Conservation (phyloP, 2,329 filamentous ascomycete genomes). For the Magnaporthiopsis rhizophila region DNA sequence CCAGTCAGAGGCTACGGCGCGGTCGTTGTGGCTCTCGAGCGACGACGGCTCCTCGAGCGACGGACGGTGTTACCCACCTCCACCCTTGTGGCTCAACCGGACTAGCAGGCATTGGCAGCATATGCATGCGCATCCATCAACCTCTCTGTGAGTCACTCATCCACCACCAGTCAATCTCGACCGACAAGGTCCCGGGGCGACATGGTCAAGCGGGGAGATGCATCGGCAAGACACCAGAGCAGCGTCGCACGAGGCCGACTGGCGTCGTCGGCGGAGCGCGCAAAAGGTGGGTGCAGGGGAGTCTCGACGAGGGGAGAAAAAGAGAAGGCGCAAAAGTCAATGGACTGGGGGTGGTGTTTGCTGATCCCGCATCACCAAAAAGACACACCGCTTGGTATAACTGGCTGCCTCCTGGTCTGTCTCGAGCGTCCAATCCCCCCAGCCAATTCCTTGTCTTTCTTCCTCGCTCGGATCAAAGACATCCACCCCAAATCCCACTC, state of each 20-base stretch:
- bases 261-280: neutral
- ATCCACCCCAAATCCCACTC: neutral
- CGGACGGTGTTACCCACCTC: conserved; percentile 1
- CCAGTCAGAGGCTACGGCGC: conserved; percentile 19
- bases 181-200: conserved; percentile 16
- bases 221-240: conserved; percentile 3
- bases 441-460: conserved; percentile 3
- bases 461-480: conserved; percentile 4
- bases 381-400: conserved; percentile 11
- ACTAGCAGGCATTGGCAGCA: neutral
- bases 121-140: conserved; percentile 1
- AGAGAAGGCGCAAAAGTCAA: neutral
- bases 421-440: neutral
- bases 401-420: conserved; percentile 10
- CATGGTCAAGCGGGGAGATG: conserved; percentile 13
- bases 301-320: neutral
- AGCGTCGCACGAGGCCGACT: conserved; percentile 2
- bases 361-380: conserved; percentile 3
- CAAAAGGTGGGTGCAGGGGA: conserved; percentile 1
- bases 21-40: conserved; percentile 15
- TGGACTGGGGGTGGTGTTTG: neutral
- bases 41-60: conserved; percentile 6
- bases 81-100: conserved; percentile 11
- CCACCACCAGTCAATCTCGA: conserved; percentile 20
- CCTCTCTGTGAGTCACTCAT: conserved; percentile 21